These are phyloP conservation scores for Chaetoscypha palmicola DNA, from an alignment of 2,329 filamentous ascomycete genomes.

Conservation along the genomic window DNA sequence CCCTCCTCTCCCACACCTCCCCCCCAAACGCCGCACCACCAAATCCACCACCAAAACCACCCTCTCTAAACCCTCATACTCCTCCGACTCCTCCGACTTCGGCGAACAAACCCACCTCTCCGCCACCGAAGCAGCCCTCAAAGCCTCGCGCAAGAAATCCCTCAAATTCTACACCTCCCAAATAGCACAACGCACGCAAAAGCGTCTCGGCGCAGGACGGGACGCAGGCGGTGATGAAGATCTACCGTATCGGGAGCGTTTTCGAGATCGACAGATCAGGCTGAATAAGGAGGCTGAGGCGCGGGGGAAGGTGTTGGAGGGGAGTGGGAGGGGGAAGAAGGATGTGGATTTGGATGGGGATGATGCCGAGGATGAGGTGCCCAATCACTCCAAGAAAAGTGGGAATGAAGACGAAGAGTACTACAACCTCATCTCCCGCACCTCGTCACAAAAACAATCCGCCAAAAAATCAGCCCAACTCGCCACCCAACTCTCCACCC, in stretches of 20 bases:
- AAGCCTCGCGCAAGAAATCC: constrained; percentile 82
- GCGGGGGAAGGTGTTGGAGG: constrained; percentile 61
- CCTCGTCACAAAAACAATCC: constrained; percentile 61
- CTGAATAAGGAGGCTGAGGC: constrained; percentile 84
- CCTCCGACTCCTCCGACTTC: constrained; percentile 70
- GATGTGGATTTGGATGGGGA: constrained; percentile 56
- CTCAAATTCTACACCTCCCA: constrained; percentile 98
- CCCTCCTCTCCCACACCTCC: constrained; percentile 33
- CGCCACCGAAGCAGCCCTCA: constrained; percentile 68
- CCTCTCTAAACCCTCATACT: constrained; percentile 36
- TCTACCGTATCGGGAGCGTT: constrained; percentile 80
- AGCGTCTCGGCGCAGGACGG: constrained; percentile 65
- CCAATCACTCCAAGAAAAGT: constrained; percentile 37
- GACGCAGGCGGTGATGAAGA: constrained; percentile 74
- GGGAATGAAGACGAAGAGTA: constrained; percentile 62
- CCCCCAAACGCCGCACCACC: constrained; percentile 19
- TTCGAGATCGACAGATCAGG: constrained; percentile 77
- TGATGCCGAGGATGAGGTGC: constrained; percentile 28
- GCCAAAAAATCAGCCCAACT: constrained; percentile 59
- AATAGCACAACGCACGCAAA: constrained; percentile 89
- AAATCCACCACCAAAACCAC: constrained; percentile 21
- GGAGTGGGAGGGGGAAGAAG: constrained; percentile 54
- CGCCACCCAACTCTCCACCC: constrained; percentile 49
- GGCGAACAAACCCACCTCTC: constrained; percentile 77
- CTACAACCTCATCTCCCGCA: constrained; percentile 78